Conservation (phyloP, 495 filamentous ascomycete species). For the Penicillium silybi region DNA sequence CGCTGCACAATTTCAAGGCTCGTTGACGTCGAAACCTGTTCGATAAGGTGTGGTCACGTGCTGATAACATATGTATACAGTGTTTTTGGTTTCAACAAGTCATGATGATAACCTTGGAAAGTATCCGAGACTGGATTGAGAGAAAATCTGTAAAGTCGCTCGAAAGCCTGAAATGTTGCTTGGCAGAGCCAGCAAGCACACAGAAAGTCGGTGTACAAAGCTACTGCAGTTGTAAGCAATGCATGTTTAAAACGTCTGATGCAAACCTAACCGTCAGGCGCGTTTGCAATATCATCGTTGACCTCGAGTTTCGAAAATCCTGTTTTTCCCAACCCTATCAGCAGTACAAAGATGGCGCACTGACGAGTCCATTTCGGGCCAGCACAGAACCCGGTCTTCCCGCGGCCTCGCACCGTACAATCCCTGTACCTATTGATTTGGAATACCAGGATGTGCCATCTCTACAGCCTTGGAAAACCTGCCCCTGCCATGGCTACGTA, state of each 20-base stretch:
- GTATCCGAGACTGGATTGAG: too few species aligned
- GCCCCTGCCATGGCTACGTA: constrained; percentile 8
- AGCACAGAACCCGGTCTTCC: neutral
- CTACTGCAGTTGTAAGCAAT: neutral
- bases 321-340: neutral
- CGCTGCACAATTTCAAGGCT: constrained; percentile 1
- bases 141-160: neutral
- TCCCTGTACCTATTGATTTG: neutral
- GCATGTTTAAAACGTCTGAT: neutral
- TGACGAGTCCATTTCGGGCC: neutral
- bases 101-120: too few species aligned
- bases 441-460: neutral
- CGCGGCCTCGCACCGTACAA: neutral
- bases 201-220: neutral
- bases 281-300: neutral
- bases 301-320: neutral
- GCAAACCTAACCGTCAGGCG: neutral
- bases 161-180: neutral
- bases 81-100: too few species aligned
- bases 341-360: neutral
- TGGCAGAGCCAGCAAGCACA: neutral
- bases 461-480: neutral
- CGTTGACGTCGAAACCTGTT: constrained; percentile 9
- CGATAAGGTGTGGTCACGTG: constrained; percentile 15
- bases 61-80: too few species aligned